Evolutionary conservation across 192 early-diverging fungal species (phyloP).

Genomic region (Dissophora globulifera): DNA sequence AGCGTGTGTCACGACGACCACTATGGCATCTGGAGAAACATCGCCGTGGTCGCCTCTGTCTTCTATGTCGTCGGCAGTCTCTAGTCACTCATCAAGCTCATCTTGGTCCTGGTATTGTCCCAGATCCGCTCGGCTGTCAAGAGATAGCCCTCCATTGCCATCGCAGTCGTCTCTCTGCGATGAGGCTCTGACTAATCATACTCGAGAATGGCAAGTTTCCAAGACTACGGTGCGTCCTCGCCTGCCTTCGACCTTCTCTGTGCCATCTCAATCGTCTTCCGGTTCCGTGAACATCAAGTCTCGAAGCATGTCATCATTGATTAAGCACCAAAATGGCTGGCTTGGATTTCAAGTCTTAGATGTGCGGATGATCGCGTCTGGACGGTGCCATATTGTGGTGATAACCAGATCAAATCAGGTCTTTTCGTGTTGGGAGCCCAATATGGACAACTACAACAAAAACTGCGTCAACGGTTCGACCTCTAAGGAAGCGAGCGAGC

Average conservation of each 20-base stretch:
- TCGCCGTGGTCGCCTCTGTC: slow-evolving; percentile 13
- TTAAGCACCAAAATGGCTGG: slow-evolving; percentile 35
- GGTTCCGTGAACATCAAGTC: slow-evolving; percentile 19
- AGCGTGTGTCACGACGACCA: neutral
- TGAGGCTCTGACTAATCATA: too few relatives aligned
- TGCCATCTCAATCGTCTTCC: neutral
- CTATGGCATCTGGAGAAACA: neutral
- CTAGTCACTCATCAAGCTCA: slow-evolving; percentile 3
- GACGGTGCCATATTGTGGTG: slow-evolving; percentile 35
- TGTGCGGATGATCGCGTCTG: slow-evolving; percentile 19
- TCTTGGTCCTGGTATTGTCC: slow-evolving; percentile 38
- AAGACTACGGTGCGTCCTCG: too few relatives aligned
- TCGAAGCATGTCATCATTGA: slow-evolving; percentile 35
- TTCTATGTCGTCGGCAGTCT: neutral
- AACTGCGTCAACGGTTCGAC: neutral
- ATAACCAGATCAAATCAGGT: slow-evolving; percentile 34
- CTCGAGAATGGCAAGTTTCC: too few relatives aligned
- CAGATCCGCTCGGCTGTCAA: neutral
- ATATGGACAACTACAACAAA: neutral
- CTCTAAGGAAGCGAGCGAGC: neutral
- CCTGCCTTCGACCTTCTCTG: neutral
- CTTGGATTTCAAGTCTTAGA: slow-evolving; percentile 31
- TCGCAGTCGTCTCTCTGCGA: neutral
- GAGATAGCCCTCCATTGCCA: neutral
- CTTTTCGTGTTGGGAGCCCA: slow-evolving; percentile 33